A percentile compares a stretch with the other conserved stretches of the same genome.
phyloP scores from a whole-genome alignment of 768 basidiomycete genomes.

The Artomyces pyxidatus region DNA sequence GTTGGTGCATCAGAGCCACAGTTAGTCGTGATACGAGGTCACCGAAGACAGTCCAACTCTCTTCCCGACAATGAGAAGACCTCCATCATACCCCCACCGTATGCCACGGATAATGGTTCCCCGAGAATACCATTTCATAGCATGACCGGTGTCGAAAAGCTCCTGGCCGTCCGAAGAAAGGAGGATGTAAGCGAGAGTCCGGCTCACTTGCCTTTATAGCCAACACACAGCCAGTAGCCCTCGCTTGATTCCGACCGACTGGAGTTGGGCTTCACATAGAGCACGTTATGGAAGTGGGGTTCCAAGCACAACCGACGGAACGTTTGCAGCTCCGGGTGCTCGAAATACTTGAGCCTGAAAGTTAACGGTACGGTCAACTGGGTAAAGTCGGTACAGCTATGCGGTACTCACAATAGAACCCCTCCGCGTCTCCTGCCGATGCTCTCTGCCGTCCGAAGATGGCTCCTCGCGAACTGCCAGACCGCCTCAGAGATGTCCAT shows the following conservation, averaged over 20 bases:
- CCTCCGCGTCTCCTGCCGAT: constrained; percentile 38
- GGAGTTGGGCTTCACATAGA: constrained; percentile 71
- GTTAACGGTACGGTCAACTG: constrained; percentile 4
- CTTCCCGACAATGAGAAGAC: too few relatives aligned
- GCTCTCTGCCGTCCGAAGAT: constrained; percentile 41
- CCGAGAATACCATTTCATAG: too few relatives aligned
- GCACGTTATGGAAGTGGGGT: constrained; percentile 58
- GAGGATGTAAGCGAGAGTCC: too few relatives aligned
- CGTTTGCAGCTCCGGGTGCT: constrained; percentile 58
- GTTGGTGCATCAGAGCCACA: too few relatives aligned
- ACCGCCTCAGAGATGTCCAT: constrained; percentile 72
- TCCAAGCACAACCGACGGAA: constrained; percentile 55
- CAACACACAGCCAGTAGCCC: constrained; percentile 80
- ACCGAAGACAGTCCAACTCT: too few relatives aligned
- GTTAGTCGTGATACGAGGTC: too few relatives aligned
- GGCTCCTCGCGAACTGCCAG: constrained; percentile 51
- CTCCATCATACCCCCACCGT: too few relatives aligned
- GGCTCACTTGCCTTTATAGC: constrained; percentile 49
- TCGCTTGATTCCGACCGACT: constrained; percentile 75
- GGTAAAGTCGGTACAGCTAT: constrained; percentile 6
- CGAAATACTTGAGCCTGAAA: constrained; percentile 76
- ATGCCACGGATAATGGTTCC: too few relatives aligned
- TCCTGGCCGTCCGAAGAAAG: too few relatives aligned
- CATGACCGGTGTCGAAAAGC: too few relatives aligned
- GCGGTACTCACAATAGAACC: constrained; percentile 45